phyloP scores from a whole-genome alignment of 1,284 basidiomycete genomes.

The Moesziomyces antarcticus region DNA sequence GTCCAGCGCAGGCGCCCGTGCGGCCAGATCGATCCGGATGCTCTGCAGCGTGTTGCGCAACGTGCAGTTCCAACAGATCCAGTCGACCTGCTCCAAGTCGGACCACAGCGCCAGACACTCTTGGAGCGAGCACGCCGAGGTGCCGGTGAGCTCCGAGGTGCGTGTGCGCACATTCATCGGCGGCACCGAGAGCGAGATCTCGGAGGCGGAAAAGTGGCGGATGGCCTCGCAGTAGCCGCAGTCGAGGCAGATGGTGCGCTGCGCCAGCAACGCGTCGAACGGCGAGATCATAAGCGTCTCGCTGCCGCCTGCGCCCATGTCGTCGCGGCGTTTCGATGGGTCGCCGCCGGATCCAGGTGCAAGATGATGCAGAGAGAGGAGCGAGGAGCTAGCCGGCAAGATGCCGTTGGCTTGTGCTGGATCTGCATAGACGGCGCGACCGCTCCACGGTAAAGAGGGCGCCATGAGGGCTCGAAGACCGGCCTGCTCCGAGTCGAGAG shows the following conservation, averaged over 20 bases:
- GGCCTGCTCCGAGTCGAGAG: slow-evolving; percentile 26
- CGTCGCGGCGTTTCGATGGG: neutral
- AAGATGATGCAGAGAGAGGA: slow-evolving; percentile 3
- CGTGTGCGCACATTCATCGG: slow-evolving; percentile 24
- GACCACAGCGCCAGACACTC: slow-evolving; percentile 58
- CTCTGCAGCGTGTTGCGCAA: slow-evolving; percentile 39
- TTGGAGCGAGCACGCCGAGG: slow-evolving; percentile 53
- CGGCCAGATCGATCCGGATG: slow-evolving; percentile 20
- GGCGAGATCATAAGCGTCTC: slow-evolving; percentile 34
- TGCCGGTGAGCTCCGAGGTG: slow-evolving; percentile 39
- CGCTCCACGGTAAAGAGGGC: slow-evolving; percentile 40
- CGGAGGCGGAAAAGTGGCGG: slow-evolving; percentile 55
- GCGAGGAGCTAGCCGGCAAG: neutral
- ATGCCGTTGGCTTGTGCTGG: slow-evolving; percentile 20
- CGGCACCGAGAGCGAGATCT: slow-evolving; percentile 60
- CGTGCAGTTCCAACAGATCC: slow-evolving; percentile 65
- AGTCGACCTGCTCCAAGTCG: slow-evolving; percentile 63
- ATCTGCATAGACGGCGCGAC: slow-evolving; percentile 32
- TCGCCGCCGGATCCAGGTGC: neutral
- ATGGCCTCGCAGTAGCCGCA: slow-evolving; percentile 66
- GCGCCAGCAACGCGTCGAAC: slow-evolving; percentile 49
- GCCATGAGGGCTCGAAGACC: slow-evolving; percentile 51
- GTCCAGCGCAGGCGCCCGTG: slow-evolving; percentile 5
- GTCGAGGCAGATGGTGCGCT: slow-evolving; percentile 61
- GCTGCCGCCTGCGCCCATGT: neutral